Evolutionary conservation across 306 rosid genomes (phyloP), one percentile per base, ranked within the genome.

Genomic region (Styphnolobium japonicum): DNA sequence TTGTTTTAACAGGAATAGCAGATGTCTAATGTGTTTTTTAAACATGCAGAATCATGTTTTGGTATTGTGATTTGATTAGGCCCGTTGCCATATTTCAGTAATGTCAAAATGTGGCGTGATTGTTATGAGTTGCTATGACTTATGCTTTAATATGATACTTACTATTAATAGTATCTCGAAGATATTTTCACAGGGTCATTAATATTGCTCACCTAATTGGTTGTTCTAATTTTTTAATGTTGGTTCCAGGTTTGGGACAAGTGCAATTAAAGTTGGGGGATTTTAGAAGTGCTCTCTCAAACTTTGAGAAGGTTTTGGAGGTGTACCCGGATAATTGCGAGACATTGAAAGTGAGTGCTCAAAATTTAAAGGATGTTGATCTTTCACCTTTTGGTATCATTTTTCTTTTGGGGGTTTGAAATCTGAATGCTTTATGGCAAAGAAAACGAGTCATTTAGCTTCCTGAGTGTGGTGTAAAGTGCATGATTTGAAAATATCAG

Each of bases 221-320:
- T 40, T 67, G 80, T 75, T 49, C 58, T 62, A 69, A 77, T 53
- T 67, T 86, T 51, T 75, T 56, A 61, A 71, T 77, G 61, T 19
- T 81, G 65, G 46, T 79, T 67, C 75, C 84, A 95, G 98, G 99
- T 71, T 86, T 95, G 91, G 99, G 99, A 65, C 99, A 95, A 86
- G 98, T 95, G 46, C 98, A 95, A 77, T 85, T 95, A 83, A 91
- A 95, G 88, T 85, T 95, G 94, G 97, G 99, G 69, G 99, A 95
- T 85, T 82, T 91, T 72, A 93, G 71, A 86, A 95, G 99, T 85
- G 98, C 99, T 56, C 85, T 88, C 62, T 83, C 94, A 45, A 95
- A 95, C 86, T 91, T 95, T 68, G 98, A 95, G 56, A 95, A 93
- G 90, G 98, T 95, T 81, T 81, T 93, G 90, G 97, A 93, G 85